phyloP scores from a whole-genome alignment of 2,329 filamentous ascomycete species.

The Coniella lustricola region DNA sequence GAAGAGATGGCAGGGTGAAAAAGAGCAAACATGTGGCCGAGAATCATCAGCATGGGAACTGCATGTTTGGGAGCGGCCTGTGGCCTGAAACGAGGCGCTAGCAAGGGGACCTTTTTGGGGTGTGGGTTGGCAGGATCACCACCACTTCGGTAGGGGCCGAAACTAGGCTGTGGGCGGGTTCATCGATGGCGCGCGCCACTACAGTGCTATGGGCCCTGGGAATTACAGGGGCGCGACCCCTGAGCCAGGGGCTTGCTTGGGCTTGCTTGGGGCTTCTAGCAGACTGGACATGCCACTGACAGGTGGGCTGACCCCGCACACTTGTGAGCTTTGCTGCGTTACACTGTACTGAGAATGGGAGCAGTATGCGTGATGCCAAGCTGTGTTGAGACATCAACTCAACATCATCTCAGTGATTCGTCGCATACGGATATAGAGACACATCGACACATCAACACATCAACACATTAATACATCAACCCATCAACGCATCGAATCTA shows the following conservation, averaged over 20 bases:
- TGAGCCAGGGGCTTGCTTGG: slow-evolving; percentile 3
- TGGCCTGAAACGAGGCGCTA: neutral
- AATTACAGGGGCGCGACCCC: slow-evolving; percentile 12
- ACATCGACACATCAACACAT: no score
- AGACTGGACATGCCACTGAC: no score
- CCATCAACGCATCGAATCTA: no score
- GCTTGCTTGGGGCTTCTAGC: no score
- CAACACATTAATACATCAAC: neutral
- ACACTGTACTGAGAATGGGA: neutral
- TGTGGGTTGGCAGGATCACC: neutral
- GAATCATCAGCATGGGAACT: no score
- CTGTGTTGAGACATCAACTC: no score
- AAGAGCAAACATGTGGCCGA: no score
- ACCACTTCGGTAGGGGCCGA: neutral
- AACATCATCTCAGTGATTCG: no score
- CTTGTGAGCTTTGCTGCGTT: neutral
- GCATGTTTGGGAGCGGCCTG: neutral
- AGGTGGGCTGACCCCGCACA: slow-evolving; percentile 10
- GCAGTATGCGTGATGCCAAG: no score
- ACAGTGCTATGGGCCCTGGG: neutral
- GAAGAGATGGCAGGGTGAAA: no score
- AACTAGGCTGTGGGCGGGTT: neutral
- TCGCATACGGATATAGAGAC: no score
- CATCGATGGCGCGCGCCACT: neutral
- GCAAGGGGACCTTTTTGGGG: no score